Conservation (phyloP, 495 filamentous ascomycete genomes). For the Talaromyces ruber region DNA sequence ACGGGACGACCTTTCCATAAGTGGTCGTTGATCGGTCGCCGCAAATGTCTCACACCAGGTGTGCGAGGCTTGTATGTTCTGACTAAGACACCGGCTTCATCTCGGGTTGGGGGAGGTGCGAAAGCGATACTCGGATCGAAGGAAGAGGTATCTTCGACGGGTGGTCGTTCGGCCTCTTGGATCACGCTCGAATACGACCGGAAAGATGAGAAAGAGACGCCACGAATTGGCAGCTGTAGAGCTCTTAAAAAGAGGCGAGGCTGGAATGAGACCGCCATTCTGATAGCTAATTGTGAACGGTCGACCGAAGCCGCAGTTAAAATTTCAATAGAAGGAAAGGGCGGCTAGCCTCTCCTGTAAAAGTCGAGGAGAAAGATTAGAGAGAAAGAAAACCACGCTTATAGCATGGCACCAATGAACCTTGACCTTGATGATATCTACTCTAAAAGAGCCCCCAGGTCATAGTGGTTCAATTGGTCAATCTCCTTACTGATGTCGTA, state of each 20-base stretch:
- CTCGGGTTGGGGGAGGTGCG: conserved; percentile 35
- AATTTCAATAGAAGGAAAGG: neutral
- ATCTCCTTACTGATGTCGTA: neutral
- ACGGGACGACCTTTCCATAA: conserved; percentile 88
- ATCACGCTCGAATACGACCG: conserved; percentile 49
- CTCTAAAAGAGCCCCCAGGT: neutral
- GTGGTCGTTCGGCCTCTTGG: conserved; percentile 27
- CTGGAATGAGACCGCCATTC: conserved; percentile 48
- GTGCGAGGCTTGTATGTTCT: conserved; percentile 92
- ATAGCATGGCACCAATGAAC: neutral
- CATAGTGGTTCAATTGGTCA: neutral
- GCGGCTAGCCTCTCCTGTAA: neutral
- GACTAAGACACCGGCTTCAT: conserved; percentile 34
- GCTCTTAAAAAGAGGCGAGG: conserved; percentile 49
- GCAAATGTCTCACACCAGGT: conserved; percentile 86
- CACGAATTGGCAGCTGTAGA: conserved; percentile 40
- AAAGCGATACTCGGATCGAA: conserved; percentile 33
- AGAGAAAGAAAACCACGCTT: neutral
- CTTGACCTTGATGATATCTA: neutral
- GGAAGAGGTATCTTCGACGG: conserved; percentile 18
- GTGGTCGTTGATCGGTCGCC: conserved; percentile 88
- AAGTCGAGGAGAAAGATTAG: neutral
- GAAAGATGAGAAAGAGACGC: conserved; percentile 26
- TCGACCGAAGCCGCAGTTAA: neutral
- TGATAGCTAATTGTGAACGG: neutral